A percentile compares a stretch with the other conserved stretches of the same genome.
phyloP scores from a whole-genome alignment of 176 grass and related monocot genomes.

The Musa itinerans region DNA sequence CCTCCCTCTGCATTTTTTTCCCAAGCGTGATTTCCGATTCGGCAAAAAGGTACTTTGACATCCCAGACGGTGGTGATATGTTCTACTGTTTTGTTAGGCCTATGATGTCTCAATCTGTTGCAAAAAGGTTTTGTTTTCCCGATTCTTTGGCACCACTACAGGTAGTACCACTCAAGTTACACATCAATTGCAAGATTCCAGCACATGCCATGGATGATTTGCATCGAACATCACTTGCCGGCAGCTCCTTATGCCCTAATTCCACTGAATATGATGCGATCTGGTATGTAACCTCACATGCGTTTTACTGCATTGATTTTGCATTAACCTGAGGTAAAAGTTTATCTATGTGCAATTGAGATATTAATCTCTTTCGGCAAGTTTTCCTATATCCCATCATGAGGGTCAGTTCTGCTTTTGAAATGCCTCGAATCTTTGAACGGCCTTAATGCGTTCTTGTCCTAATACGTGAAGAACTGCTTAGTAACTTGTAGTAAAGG shows the following conservation, averaged over 20 bases:
- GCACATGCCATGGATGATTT: constrained; percentile 23
- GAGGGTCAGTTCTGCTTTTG: background rate
- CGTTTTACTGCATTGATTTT: background rate
- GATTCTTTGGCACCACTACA: constrained; percentile 14
- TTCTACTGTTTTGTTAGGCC: background rate
- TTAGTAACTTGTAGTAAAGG: too few species aligned
- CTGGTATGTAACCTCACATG: constrained; percentile 44
- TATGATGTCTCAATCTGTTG: background rate
- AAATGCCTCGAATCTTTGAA: background rate
- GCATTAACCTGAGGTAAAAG: background rate
- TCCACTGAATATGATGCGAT: constrained; percentile 49
- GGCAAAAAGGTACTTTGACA: constrained; percentile 59
- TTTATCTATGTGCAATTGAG: background rate
- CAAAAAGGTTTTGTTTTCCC: background rate
- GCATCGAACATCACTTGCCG: constrained; percentile 13
- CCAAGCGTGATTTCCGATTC: constrained; percentile 82
- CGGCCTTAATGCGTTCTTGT: too few species aligned
- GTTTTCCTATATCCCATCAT: background rate
- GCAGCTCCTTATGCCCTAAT: constrained; percentile 22
- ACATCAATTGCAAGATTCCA: constrained; percentile 56
- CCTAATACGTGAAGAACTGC: too few species aligned
- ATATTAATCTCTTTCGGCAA: background rate
- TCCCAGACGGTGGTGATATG: constrained; percentile 5
- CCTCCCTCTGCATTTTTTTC: constrained; percentile 66
- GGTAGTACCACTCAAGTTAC: constrained; percentile 52